phyloP scores from a whole-genome alignment of 805 yeast genomes.

The Barnettozyma siamensis region DNA sequence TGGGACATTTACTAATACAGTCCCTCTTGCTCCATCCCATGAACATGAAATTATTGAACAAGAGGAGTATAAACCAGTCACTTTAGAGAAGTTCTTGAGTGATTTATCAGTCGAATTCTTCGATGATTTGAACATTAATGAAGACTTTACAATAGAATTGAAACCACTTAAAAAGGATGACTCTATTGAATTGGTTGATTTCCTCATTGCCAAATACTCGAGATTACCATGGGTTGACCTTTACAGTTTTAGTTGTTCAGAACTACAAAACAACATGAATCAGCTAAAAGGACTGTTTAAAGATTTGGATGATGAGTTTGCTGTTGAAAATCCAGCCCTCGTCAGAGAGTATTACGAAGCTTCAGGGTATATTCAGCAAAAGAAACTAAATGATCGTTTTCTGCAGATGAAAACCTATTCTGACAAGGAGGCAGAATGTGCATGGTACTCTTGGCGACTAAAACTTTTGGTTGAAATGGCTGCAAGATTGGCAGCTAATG shows the following conservation, averaged over 20 bases:
- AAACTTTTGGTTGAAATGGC: constrained; percentile 21
- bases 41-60: constrained; percentile 12
- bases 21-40: constrained; percentile 21
- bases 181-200: constrained; percentile 11
- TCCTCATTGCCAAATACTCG: constrained; percentile 17
- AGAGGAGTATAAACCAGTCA: constrained; percentile 19
- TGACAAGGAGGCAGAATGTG: constrained; percentile 22
- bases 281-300: constrained; percentile 21
- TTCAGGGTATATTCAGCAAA: constrained; percentile 15
- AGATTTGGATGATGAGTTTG: constrained; percentile 20
- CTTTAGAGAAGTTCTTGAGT: constrained; percentile 19
- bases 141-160: constrained; percentile 18
- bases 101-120: constrained; percentile 25
- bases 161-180: constrained; percentile 5
- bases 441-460: constrained; percentile 24
- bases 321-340: constrained; percentile 23
- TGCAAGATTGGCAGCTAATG: constrained; percentile 14
- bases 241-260: constrained; percentile 24
- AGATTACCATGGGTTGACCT: constrained; percentile 25
- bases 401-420: constrained; percentile 23
- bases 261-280: constrained; percentile 23
- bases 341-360: constrained; percentile 24
- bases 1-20: constrained; percentile 10
- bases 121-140: constrained; percentile 23
- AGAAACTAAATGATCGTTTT: constrained; percentile 22